These are phyloP conservation scores for Trichoderma breve DNA, from an alignment of 2,329 filamentous ascomycete genomes.

Conservation along the genomic window DNA sequence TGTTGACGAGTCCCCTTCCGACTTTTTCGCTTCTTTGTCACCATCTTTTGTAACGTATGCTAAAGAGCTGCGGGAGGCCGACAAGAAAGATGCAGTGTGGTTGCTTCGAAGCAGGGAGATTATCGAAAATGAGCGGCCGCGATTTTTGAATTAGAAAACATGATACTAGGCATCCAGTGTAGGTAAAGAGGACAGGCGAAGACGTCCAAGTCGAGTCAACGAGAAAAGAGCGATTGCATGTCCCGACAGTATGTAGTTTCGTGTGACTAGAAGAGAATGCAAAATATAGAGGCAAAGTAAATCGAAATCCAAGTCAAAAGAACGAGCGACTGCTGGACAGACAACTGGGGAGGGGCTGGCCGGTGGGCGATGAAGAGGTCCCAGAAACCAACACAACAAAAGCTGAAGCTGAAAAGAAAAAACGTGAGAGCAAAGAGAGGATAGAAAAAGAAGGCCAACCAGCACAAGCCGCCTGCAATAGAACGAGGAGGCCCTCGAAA, in stretches of 20 bases:
- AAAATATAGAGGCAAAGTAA: not conserved
- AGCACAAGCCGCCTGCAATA: not conserved
- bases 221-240: not conserved
- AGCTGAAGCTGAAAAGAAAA: not conserved
- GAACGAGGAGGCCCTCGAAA: not conserved
- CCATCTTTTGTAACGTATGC: slow-evolving; percentile 1
- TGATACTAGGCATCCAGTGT: not conserved
- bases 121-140: not conserved
- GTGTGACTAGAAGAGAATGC: not conserved
- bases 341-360: not conserved
- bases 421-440: not conserved
- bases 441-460: not conserved
- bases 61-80: not conserved
- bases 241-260: not conserved
- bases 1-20: not conserved
- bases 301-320: not conserved
- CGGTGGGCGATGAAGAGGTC: not conserved
- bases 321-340: slow-evolving; percentile 8
- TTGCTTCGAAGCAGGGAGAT: not conserved
- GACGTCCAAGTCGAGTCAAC: not conserved
- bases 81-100: not conserved
- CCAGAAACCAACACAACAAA: not conserved
- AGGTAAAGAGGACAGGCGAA: not conserved
- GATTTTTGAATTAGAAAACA: not conserved
- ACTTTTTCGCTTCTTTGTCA: not conserved